Conservation (phyloP, 805 yeast species). For the Zygosaccharomyces lentus region DNA sequence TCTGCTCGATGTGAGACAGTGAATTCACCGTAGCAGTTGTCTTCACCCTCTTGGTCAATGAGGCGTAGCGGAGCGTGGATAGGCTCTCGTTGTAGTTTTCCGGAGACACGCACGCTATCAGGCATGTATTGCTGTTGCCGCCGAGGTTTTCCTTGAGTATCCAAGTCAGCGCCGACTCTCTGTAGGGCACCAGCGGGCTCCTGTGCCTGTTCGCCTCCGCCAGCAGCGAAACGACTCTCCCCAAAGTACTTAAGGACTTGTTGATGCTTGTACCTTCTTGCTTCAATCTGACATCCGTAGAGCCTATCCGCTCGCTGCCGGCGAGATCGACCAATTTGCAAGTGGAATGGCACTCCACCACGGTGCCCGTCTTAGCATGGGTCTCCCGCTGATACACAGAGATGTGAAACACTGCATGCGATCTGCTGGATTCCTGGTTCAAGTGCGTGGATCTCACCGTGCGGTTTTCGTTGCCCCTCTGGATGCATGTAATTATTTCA, state of each 20-base stretch:
- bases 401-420: constrained; percentile 76
- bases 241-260: constrained; percentile 69
- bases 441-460: constrained; percentile 51
- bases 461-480: constrained; percentile 54
- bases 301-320: constrained; percentile 68
- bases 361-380: constrained; percentile 29
- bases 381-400: constrained; percentile 55
- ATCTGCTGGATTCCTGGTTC: constrained; percentile 67
- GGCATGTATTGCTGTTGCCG: constrained; percentile 76
- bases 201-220: constrained; percentile 47
- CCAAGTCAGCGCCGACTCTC: constrained; percentile 76
- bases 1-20: constrained; percentile 29
- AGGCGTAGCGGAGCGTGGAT: constrained; percentile 75
- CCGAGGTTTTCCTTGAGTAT: constrained; percentile 76
- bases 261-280: constrained; percentile 79
- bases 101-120: constrained; percentile 85
- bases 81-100: constrained; percentile 72
- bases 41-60: constrained; percentile 64
- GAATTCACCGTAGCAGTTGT: constrained; percentile 55
- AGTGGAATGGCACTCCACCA: constrained; percentile 47
- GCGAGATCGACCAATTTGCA: constrained; percentile 71
- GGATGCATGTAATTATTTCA: constrained; percentile 56
- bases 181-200: constrained; percentile 55
- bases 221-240: constrained; percentile 74
- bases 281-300: constrained; percentile 66